Conservation (phyloP, 495 filamentous ascomycete species). For the Penicillium pancosmium region DNA sequence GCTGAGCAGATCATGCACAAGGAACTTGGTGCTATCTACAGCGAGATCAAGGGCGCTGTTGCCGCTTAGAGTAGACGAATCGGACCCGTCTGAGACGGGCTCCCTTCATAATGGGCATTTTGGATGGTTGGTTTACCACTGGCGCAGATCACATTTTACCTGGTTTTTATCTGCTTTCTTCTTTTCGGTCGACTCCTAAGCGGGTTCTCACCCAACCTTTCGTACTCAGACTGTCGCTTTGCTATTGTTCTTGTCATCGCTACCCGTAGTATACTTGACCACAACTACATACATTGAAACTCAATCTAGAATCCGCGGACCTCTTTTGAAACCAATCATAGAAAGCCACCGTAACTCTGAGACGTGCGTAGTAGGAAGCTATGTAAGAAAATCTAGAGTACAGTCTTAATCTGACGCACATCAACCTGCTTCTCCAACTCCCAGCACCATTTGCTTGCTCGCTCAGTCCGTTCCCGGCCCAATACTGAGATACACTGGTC, state of each 20-base stretch:
- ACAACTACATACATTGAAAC: slow-evolving; percentile 28
- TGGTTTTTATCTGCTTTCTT: slow-evolving; percentile 24
- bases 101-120: slow-evolving; percentile 29
- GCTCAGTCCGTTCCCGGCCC: slow-evolving; percentile 13
- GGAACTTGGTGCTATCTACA: slow-evolving; percentile 50
- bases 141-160: slow-evolving; percentile 37
- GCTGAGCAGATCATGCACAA: slow-evolving; percentile 41
- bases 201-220: slow-evolving; percentile 15
- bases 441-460: slow-evolving; percentile 26
- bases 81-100: slow-evolving; percentile 26
- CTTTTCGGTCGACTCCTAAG: slow-evolving; percentile 20
- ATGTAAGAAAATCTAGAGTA: slow-evolving; percentile 15
- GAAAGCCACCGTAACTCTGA: background rate
- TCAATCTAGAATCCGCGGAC: slow-evolving; percentile 33
- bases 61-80: slow-evolving; percentile 36
- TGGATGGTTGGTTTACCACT: slow-evolving; percentile 31
- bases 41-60: slow-evolving; percentile 48
- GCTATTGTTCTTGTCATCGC: slow-evolving; percentile 21
- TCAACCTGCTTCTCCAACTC: slow-evolving; percentile 15
- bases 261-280: slow-evolving; percentile 37
- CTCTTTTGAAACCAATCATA: background rate
- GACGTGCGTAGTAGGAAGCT: background rate
- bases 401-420: slow-evolving; percentile 17
- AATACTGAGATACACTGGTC: slow-evolving; percentile 38
- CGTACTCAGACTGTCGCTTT: slow-evolving; percentile 26